phyloP scores from a whole-genome alignment of 495 filamentous ascomycete species.

The Hamigera avellanea region DNA sequence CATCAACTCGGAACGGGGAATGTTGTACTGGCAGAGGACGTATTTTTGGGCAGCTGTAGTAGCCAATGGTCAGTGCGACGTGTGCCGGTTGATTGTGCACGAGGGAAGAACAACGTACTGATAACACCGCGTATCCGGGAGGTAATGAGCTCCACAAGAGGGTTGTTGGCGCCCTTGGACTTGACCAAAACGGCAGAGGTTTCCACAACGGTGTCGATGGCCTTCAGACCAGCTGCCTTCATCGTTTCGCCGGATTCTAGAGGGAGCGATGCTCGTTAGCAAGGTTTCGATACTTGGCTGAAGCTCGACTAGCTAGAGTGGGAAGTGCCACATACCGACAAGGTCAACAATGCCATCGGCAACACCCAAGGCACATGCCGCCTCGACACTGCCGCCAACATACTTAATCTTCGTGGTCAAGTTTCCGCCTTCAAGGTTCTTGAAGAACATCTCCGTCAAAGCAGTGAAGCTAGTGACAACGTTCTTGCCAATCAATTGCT shows the following conservation, averaged over 20 bases:
- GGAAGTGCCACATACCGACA: constrained; percentile 50
- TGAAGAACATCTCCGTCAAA: constrained; percentile 72
- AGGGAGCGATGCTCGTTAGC: no score
- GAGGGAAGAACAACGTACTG: constrained; percentile 37
- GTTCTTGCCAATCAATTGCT: constrained; percentile 82
- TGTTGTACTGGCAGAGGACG: constrained; percentile 94
- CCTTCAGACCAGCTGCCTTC: constrained; percentile 90
- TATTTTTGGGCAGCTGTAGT: constrained; percentile 71
- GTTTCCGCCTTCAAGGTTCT: constrained; percentile 49
- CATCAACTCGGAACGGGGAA: constrained; percentile 53
- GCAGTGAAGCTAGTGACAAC: constrained; percentile 91
- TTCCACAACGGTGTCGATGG: constrained; percentile 86
- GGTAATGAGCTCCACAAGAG: constrained; percentile 69
- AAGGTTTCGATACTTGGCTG: neutral
- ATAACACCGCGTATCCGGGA: constrained; percentile 85
- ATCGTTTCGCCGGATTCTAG: constrained; percentile 97
- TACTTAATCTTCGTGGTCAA: constrained; percentile 68
- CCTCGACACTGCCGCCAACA: constrained; percentile 91
- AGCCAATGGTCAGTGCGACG: neutral
- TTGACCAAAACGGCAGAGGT: constrained; percentile 85
- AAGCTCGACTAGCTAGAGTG: neutral
- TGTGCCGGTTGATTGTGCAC: no score
- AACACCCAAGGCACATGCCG: constrained; percentile 88
- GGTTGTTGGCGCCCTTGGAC: constrained; percentile 73
- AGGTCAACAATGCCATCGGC: constrained; percentile 96